These are phyloP conservation scores for Sindora glabra DNA, from an alignment of 306 rosid genomes.

Conservation along the genomic window DNA sequence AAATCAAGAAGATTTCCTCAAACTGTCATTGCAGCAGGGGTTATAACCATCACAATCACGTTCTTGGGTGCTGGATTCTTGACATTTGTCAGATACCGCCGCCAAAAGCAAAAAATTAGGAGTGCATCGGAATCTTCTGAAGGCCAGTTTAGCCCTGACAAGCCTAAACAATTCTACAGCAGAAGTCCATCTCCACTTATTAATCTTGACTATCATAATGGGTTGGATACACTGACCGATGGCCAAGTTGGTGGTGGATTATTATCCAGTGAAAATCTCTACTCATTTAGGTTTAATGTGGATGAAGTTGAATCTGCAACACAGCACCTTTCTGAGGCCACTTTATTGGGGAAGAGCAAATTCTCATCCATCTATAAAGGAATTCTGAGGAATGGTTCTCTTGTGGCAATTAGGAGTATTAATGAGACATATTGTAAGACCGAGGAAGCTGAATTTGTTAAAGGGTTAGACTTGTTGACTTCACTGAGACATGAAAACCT, in stretches of 20 bases:
- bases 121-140: constrained; percentile 41
- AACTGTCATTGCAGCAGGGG: constrained; percentile 42
- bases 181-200: constrained; percentile 76
- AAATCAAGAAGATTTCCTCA: constrained; percentile 40
- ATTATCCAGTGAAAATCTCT: constrained; percentile 39
- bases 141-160: constrained; percentile 57
- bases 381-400: constrained; percentile 76
- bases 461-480: constrained; percentile 53
- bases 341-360: constrained; percentile 58
- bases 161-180: constrained; percentile 46
- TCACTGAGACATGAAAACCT: constrained; percentile 77
- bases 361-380: constrained; percentile 85
- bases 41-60: constrained; percentile 26
- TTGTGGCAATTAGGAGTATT: constrained; percentile 68
- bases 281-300: constrained; percentile 51
- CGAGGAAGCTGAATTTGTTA: constrained; percentile 73
- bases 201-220: constrained; percentile 63
- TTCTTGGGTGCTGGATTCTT: constrained; percentile 30
- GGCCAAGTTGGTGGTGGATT: constrained; percentile 36
- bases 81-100: constrained; percentile 44
- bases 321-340: constrained; percentile 67
- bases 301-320: constrained; percentile 96
- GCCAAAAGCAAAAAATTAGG: constrained; percentile 63
- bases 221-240: constrained; percentile 66
- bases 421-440: constrained; percentile 71